phyloP scores from a whole-genome alignment of 2,329 filamentous ascomycete genomes.

The Colletotrichum sp. region DNA sequence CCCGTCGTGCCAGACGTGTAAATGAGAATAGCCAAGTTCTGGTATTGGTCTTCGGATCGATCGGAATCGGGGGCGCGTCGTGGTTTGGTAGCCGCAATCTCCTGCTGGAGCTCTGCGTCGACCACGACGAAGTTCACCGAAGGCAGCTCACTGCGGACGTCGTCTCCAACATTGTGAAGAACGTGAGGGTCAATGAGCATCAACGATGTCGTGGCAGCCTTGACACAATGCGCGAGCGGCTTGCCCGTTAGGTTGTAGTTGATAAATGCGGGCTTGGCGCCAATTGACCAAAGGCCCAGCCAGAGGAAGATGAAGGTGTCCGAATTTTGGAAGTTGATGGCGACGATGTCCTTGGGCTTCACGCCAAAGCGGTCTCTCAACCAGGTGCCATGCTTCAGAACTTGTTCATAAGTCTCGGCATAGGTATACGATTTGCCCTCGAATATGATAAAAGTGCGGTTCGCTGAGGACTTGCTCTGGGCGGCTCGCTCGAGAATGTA shows the following conservation, averaged over 20 bases:
- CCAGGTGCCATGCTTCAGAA: constrained; percentile 78
- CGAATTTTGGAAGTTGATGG: constrained; percentile 81
- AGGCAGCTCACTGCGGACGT: constrained; percentile 56
- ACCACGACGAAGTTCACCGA: constrained; percentile 66
- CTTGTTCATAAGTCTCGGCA: constrained; percentile 73
- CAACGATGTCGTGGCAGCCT: constrained; percentile 68
- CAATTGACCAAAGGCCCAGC: constrained; percentile 82
- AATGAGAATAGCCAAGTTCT: constrained; percentile 74
- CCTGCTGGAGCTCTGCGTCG: constrained; percentile 58
- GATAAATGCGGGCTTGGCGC: constrained; percentile 83
- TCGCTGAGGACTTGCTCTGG: constrained; percentile 51
- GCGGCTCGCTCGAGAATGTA: constrained; percentile 76
- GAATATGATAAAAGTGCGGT: constrained; percentile 68
- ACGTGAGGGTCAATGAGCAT: constrained; percentile 72
- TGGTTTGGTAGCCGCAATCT: constrained; percentile 56
- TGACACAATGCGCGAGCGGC: constrained; percentile 76
- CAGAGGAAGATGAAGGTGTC: constrained; percentile 78
- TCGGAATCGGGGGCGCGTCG: constrained; percentile 63
- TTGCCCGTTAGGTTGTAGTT: constrained; percentile 83
- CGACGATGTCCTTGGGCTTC: constrained; percentile 76
- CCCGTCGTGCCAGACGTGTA: constrained; percentile 89
- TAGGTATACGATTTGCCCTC: constrained; percentile 75
- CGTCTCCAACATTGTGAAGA: constrained; percentile 59
- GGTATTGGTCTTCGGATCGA: constrained; percentile 52
- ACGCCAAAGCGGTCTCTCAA: constrained; percentile 68